Percentiles rank a stretch among this genome's conserved stretches.
phyloP scores from a whole-genome alignment of 1,284 basidiomycete species.

The Schizophyllum amplum region DNA sequence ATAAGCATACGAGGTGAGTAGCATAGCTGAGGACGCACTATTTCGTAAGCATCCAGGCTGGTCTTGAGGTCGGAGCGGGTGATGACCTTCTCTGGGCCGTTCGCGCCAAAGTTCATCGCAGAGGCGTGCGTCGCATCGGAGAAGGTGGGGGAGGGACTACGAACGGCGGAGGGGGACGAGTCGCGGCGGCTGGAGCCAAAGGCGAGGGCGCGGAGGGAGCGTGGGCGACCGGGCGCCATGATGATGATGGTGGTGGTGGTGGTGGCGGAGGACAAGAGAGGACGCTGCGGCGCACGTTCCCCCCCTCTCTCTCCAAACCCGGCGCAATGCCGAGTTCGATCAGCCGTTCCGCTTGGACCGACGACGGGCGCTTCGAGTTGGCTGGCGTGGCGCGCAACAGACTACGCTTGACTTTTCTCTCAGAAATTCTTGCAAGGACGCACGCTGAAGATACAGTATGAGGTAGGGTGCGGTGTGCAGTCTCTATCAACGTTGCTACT shows the following conservation, averaged over 20 bases:
- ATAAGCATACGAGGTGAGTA: neutral
- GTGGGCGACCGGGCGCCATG: constrained; percentile 50
- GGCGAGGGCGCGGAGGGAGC: constrained; percentile 49
- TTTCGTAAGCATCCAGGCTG: constrained; percentile 74
- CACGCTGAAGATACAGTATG: neutral
- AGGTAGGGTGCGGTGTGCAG: neutral
- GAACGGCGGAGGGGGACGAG: constrained; percentile 36
- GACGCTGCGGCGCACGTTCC: neutral
- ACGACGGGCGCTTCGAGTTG: no score
- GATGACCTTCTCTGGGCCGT: constrained; percentile 75
- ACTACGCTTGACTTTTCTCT: no score
- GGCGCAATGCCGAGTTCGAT: neutral
- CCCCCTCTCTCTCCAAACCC: neutral
- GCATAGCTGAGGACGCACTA: constrained; percentile 37
- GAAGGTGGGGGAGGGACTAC: constrained; percentile 69
- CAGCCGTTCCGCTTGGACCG: no score
- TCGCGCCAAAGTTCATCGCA: constrained; percentile 59
- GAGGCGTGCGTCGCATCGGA: constrained; percentile 75
- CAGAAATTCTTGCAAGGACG: no score
- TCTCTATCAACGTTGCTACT: no score
- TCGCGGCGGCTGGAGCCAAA: constrained; percentile 40
- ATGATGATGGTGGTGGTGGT: constrained; percentile 1
- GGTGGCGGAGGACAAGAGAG: neutral
- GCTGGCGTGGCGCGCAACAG: no score
- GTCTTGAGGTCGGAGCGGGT: constrained; percentile 73